Conservation (phyloP, 352 stramenopile species). For the Aphanomyces invadans region DNA sequence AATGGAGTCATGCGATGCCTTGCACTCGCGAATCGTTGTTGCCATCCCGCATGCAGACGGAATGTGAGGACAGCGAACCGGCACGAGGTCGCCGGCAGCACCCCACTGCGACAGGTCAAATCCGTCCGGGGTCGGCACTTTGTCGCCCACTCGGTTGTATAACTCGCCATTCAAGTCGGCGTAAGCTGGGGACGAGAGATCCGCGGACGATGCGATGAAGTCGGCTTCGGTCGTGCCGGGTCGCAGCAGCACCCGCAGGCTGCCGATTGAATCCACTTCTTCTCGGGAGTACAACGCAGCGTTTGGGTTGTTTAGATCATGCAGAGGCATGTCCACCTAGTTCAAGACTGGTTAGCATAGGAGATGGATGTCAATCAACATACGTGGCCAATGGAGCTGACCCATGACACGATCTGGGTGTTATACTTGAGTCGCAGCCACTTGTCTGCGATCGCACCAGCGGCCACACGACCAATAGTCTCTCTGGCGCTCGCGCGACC, state of each 20-base stretch:
- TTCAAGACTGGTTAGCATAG: no score
- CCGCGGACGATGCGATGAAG: slow-evolving; percentile 56
- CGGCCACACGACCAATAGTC: slow-evolving; percentile 97
- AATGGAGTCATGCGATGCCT: slow-evolving; percentile 85
- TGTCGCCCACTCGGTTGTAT: slow-evolving; percentile 74
- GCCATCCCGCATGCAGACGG: slow-evolving; percentile 92
- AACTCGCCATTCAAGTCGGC: slow-evolving; percentile 90
- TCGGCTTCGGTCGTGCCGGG: slow-evolving; percentile 60
- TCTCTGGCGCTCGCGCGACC: slow-evolving; percentile 94
- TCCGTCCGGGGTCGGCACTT: slow-evolving; percentile 49
- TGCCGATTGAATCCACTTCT: slow-evolving; percentile 77
- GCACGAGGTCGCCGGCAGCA: slow-evolving; percentile 76
- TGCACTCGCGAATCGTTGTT: slow-evolving; percentile 89
- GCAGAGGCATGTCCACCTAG: slow-evolving; percentile 65
- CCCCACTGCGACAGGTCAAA: slow-evolving; percentile 38
- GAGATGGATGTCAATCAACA: no score
- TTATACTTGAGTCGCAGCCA: slow-evolving; percentile 90
- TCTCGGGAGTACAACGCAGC: slow-evolving; percentile 65
- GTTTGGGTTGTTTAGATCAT: slow-evolving; percentile 56
- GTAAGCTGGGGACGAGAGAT: slow-evolving; percentile 72
- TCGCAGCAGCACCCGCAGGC: slow-evolving; percentile 70
- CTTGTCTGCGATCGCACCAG: slow-evolving; percentile 95
- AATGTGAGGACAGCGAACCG: slow-evolving; percentile 92
- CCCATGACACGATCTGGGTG: slow-evolving; percentile 83
- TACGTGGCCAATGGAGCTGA: slow-evolving; percentile 73